These are phyloP conservation scores for Agaricus subrufescens DNA, from an alignment of 768 basidiomycete species.

Conservation along the genomic window DNA sequence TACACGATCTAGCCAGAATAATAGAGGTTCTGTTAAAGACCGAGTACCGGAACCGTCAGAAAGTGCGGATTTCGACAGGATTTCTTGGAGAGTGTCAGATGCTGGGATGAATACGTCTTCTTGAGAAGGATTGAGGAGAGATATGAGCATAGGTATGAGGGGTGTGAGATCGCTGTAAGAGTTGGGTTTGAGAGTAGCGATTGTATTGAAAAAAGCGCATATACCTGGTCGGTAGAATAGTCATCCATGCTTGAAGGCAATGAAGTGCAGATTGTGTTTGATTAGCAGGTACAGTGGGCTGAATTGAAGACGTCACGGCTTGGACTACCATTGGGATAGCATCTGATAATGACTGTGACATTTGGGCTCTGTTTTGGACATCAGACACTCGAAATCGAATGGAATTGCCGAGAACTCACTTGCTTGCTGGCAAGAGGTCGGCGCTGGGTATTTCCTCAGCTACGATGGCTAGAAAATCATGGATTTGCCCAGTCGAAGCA, in stretches of 20 bases:
- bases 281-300: slow-evolving; percentile 25
- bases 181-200: background rate
- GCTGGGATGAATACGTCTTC: slow-evolving; percentile 55
- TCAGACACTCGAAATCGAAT: background rate
- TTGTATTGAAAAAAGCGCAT: slow-evolving; percentile 12
- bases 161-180: slow-evolving; percentile 59
- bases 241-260: slow-evolving; percentile 83
- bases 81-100: slow-evolving; percentile 71
- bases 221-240: slow-evolving; percentile 62
- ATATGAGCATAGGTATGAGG: slow-evolving; percentile 61
- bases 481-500: slow-evolving; percentile 52
- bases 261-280: slow-evolving; percentile 70
- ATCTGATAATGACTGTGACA: slow-evolving; percentile 61
- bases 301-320: slow-evolving; percentile 58
- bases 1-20: slow-evolving; percentile 67
- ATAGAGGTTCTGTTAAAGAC: slow-evolving; percentile 78
- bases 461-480: slow-evolving; percentile 78
- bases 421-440: slow-evolving; percentile 68
- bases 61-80: slow-evolving; percentile 71
- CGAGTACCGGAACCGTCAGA: slow-evolving; percentile 64
- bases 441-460: slow-evolving; percentile 79
- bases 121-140: slow-evolving; percentile 50
- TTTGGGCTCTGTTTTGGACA: slow-evolving; percentile 42
- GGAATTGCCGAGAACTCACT: no score
- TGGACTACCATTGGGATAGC: slow-evolving; percentile 69